A percentile compares a stretch with the other conserved stretches of the same genome.
phyloP scores from a whole-genome alignment of 2,329 filamentous ascomycete species.

The Xylaria sp. region DNA sequence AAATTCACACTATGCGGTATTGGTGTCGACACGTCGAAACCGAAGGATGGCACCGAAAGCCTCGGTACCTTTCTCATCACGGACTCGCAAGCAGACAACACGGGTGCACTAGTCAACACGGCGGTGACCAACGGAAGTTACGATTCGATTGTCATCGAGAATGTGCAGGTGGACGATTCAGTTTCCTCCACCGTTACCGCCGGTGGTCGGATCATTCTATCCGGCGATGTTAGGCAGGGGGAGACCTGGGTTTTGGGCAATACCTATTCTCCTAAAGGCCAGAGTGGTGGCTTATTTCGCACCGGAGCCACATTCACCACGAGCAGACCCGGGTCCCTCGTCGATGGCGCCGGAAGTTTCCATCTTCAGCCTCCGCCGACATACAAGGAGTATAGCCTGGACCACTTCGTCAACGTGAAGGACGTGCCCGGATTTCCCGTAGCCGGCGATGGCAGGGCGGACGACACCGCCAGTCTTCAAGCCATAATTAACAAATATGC shows the following conservation, averaged over 20 bases:
- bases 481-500: constrained; percentile 36
- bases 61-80: constrained; percentile 16
- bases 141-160: constrained; percentile 34
- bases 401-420: constrained; percentile 51
- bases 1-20: constrained; percentile 16
- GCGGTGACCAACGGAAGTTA: constrained; percentile 37
- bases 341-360: constrained; percentile 40
- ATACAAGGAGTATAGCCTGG: constrained; percentile 44
- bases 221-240: constrained; percentile 7
- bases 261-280: constrained; percentile 1
- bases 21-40: constrained; percentile 17
- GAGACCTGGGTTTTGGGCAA: constrained; percentile 18
- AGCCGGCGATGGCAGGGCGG: constrained; percentile 44
- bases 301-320: constrained; percentile 36
- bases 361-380: constrained; percentile 45
- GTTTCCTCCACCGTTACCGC: constrained; percentile 46
- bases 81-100: constrained; percentile 16
- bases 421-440: constrained; percentile 43
- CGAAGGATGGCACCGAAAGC: constrained; percentile 10
- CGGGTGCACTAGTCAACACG: constrained; percentile 33
- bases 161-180: constrained; percentile 44
- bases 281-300: constrained; percentile 12
- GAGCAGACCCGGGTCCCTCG: constrained; percentile 35
- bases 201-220: constrained; percentile 36
- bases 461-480: constrained; percentile 40